These are phyloP conservation scores for Vigna mungo DNA, from an alignment of 306 rosid species.

Conservation along the genomic window DNA sequence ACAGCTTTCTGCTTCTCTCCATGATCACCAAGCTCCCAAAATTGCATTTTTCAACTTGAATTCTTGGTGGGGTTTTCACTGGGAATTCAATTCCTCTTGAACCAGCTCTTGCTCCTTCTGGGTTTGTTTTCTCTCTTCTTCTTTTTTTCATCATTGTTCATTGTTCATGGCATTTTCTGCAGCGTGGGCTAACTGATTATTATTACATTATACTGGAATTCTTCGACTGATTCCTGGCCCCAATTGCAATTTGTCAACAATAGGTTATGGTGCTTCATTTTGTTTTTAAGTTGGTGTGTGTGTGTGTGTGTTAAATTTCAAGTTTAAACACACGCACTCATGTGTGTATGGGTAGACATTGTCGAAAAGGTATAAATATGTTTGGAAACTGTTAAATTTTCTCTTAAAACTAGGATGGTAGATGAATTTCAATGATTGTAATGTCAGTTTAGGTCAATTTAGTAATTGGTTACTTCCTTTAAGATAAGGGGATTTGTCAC, in stretches of 20 bases:
- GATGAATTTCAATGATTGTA: slow-evolving; percentile 5
- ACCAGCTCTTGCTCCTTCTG: slow-evolving; percentile 34
- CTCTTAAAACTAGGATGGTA: not conserved
- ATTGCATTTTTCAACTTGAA: slow-evolving; percentile 26
- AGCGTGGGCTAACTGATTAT: not conserved
- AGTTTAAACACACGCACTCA: not conserved
- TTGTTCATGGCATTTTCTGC: slow-evolving; percentile 5
- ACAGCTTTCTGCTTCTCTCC: not conserved
- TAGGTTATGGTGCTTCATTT: slow-evolving; percentile 11
- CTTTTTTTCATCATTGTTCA: not conserved
- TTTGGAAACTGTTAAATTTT: slow-evolving; percentile 5
- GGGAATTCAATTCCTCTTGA: slow-evolving; percentile 30
- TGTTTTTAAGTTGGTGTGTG: not conserved
- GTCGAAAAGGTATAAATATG: not conserved
- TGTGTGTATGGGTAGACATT: not conserved
- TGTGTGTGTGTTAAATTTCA: not conserved
- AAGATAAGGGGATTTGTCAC: not conserved
- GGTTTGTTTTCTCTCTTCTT: not conserved
- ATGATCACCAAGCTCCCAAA: not conserved
- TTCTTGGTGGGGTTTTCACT: slow-evolving; percentile 15
- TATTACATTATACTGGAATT: not conserved
- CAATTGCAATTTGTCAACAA: not conserved
- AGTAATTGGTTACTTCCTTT: slow-evolving; percentile 27
- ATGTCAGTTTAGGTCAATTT: not conserved
- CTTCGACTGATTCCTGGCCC: not conserved